Evolutionary conservation across 2,329 filamentous ascomycete genomes (phyloP).

Genomic region (Cladosporium cucumerinum): DNA sequence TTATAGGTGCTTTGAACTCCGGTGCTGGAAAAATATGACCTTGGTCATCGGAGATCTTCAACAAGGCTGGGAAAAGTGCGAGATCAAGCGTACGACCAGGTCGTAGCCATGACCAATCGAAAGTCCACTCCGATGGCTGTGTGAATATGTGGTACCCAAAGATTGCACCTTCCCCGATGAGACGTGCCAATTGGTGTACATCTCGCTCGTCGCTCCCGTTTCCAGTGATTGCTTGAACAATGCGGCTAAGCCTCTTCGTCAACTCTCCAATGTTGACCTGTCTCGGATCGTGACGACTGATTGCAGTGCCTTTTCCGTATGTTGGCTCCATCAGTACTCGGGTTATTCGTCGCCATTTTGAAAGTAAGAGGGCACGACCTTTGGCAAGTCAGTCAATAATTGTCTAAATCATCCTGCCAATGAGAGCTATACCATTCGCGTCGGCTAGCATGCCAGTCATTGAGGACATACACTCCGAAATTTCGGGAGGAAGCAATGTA

Average conservation of each 20-base stretch:
- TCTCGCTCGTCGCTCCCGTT: not conserved
- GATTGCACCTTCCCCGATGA: not conserved
- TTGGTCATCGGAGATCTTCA: not conserved
- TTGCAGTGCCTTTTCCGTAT: not conserved
- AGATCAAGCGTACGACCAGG: not conserved
- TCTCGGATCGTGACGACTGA: not conserved
- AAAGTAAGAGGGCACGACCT: not conserved
- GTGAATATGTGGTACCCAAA: not conserved
- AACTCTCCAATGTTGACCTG: not conserved
- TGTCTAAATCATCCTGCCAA: not conserved
- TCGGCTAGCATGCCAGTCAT: not conserved
- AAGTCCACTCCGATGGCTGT: not conserved
- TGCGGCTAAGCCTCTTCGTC: not conserved
- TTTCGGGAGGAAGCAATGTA: not conserved
- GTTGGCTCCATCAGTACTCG: not conserved
- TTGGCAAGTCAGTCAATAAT: not conserved
- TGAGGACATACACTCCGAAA: constrained; percentile 3
- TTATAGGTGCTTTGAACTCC: not conserved
- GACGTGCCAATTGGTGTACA: not conserved
- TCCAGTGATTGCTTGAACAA: not conserved
- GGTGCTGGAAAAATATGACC: not conserved
- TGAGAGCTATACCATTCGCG: not conserved
- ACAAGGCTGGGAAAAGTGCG: not conserved
- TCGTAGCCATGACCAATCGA: not conserved
- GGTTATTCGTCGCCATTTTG: not conserved